These are phyloP conservation scores for Fusarium cyanostomum DNA, from an alignment of 2,329 filamentous ascomycete species.

Conservation along the genomic window DNA sequence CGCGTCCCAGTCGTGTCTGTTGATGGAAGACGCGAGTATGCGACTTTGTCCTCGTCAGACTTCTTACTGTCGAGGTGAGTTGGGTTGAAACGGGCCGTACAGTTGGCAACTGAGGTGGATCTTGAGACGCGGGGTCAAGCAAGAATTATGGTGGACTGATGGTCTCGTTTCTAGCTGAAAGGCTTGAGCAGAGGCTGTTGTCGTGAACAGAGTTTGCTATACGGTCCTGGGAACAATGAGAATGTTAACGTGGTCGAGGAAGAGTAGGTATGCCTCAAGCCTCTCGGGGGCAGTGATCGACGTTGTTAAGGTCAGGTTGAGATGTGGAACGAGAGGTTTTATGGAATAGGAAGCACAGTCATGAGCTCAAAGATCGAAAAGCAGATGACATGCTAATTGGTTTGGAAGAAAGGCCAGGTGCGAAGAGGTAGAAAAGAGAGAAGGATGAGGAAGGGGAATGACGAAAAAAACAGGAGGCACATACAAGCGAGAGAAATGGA, in stretches of 20 bases:
- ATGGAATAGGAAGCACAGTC: not conserved
- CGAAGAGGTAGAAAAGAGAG: not conserved
- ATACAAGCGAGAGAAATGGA: conserved; percentile 27
- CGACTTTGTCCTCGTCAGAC: not conserved
- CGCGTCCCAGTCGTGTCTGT: not conserved
- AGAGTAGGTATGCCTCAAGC: not conserved
- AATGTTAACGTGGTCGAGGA: not conserved
- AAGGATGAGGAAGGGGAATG: conserved; percentile 5
- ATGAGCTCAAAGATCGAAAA: conserved; percentile 7
- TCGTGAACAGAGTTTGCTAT: not conserved
- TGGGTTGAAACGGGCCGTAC: not conserved
- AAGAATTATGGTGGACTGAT: conserved; percentile 16
- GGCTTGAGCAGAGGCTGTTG: not conserved
- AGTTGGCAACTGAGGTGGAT: conserved; percentile 12
- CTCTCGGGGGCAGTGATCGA: not conserved
- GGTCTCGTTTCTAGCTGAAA: not conserved
- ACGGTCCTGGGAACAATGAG: not conserved
- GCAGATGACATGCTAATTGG: conserved; percentile 15
- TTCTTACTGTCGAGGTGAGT: not conserved
- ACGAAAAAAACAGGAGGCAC: conserved; percentile 23
- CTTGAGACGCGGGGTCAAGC: conserved; percentile 33
- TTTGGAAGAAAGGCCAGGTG: not conserved
- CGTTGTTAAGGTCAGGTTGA: not conserved
- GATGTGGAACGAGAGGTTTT: conserved; percentile 1
- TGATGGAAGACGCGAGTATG: not conserved